Base-by-base conservation (phyloP, 2,329 filamentous ascomycete species). In the Zarea fungicola region DNA sequence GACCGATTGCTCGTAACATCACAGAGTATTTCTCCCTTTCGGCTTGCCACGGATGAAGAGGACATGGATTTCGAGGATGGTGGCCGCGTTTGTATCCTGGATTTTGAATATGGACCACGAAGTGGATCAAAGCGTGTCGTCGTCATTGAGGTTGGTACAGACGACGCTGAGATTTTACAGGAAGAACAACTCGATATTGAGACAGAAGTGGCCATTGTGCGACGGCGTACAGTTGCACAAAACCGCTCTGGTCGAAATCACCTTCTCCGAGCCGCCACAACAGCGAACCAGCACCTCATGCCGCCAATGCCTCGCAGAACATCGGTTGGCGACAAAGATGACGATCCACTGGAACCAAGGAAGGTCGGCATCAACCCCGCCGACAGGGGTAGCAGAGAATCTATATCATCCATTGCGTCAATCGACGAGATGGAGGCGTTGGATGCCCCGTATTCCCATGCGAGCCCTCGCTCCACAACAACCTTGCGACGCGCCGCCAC, bases 61-160 rank as follows among this genome's bases (percentile, higher is more conserved):
- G 82, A 81, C 40, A 77, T 85, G 44, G 80, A 87, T 58, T 87
- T 88, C 54, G 77, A 88, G n/a, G 88, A 92, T 58, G 87, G 87
- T 6, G 87, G 87, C 13, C 78, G 87, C 52, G 71, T 93, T 36
- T 77, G 80, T 9, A 69, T 92, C 8, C 70, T 91, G 37, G 87
- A 92, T 62, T 92, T 92, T 62, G 78, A 84, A 54, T 86, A 86
- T 56, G 70, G 75, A 1, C 57, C 75, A 1, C 65, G 60, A 5
- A 71, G 87, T 60, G 85, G 84, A 4, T 63, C 67, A 36, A 72
- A 74, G 49, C 68, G 65, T 1, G 78, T 85, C 52, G 66, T 87
- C 35, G 83, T 76, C 2, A 84, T 93, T 45, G 87, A 92, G 60
- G 81, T 92, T 22, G 88, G 88, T 10, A 81, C 83, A 26, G 77